These are phyloP conservation scores for Fusarium sp. DNA, from an alignment of 2,329 filamentous ascomycete genomes.

Conservation along the genomic window DNA sequence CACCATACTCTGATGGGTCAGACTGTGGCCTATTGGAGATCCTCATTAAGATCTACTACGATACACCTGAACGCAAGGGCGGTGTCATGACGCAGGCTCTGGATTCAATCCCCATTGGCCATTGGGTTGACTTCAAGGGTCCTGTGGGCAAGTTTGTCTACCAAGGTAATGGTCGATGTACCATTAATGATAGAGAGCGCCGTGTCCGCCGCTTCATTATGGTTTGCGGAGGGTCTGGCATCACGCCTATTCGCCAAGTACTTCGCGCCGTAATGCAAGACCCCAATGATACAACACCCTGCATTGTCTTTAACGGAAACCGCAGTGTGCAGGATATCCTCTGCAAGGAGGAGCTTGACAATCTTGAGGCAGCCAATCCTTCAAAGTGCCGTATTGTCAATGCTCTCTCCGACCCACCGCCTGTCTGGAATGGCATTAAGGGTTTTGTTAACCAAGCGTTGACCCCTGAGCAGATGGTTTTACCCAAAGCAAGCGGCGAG, in stretches of 20 bases:
- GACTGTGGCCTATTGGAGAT: constrained; percentile 75
- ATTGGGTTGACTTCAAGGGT: constrained; percentile 85
- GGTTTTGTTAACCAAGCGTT: constrained; percentile 75
- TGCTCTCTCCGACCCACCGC: constrained; percentile 72
- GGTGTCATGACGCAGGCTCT: constrained; percentile 87
- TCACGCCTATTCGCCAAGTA: constrained; percentile 92
- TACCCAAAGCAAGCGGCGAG: constrained; percentile 50
- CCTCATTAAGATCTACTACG: constrained; percentile 84
- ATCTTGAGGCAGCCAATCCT: constrained; percentile 63
- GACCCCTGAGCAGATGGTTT: constrained; percentile 67
- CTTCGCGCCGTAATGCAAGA: constrained; percentile 73
- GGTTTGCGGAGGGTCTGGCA: constrained; percentile 89
- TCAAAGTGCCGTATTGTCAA: constrained; percentile 74
- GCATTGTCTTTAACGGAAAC: constrained; percentile 83
- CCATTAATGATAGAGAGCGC: constrained; percentile 67
- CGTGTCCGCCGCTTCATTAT: constrained; percentile 78
- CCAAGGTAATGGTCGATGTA: constrained; percentile 71
- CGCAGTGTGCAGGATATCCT: constrained; percentile 83
- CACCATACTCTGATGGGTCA: constrained; percentile 75
- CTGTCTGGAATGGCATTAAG: constrained; percentile 73
- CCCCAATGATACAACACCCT: constrained; percentile 70
- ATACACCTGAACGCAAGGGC: constrained; percentile 66
- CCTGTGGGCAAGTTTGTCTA: constrained; percentile 90
- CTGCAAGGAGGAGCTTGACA: constrained; percentile 77
- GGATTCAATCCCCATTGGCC: constrained; percentile 76